These are phyloP conservation scores for Moesziomyces sp. DNA, from an alignment of 1,284 basidiomycete species.

Conservation along the genomic window DNA sequence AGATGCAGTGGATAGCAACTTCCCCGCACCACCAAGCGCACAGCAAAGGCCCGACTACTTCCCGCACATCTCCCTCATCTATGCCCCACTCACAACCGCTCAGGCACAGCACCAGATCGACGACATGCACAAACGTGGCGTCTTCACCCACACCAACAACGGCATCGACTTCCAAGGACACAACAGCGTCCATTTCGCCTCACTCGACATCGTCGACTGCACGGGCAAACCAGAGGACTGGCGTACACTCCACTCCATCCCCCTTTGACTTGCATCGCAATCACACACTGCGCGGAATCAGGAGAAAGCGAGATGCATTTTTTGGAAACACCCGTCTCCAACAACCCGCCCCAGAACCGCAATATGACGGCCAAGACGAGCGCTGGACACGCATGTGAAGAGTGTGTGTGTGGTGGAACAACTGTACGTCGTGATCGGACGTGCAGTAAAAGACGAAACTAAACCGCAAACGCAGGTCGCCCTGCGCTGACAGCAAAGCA, in stretches of 20 bases:
- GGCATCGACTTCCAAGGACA: conserved; percentile 7
- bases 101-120: conserved; percentile 27
- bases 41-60: conserved; percentile 18
- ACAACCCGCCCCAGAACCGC: conserved; percentile 1
- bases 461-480: no score
- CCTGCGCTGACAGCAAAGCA: no score
- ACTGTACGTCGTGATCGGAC: conserved; percentile 4
- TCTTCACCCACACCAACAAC: neutral
- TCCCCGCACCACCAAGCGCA: conserved; percentile 12
- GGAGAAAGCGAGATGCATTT: conserved; percentile 11
- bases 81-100: conserved; percentile 12
- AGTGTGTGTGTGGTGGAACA: conserved; percentile 13
- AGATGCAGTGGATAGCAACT: conserved; percentile 2
- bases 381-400: no score
- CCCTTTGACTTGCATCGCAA: conserved; percentile 8
- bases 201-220: conserved; percentile 32
- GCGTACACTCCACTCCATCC: conserved; percentile 15
- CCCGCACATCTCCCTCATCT: conserved; percentile 46
- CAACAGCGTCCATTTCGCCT: conserved; percentile 6
- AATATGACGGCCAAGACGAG: neutral
- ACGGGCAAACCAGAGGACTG: conserved; percentile 24
- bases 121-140: conserved; percentile 4
- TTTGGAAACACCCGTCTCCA: conserved; percentile 1
- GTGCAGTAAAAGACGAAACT: neutral
- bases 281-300: conserved; percentile 8